These are phyloP conservation scores for Hippophae gyantsensis DNA, from an alignment of 306 rosid species.

Conservation along the genomic window DNA sequence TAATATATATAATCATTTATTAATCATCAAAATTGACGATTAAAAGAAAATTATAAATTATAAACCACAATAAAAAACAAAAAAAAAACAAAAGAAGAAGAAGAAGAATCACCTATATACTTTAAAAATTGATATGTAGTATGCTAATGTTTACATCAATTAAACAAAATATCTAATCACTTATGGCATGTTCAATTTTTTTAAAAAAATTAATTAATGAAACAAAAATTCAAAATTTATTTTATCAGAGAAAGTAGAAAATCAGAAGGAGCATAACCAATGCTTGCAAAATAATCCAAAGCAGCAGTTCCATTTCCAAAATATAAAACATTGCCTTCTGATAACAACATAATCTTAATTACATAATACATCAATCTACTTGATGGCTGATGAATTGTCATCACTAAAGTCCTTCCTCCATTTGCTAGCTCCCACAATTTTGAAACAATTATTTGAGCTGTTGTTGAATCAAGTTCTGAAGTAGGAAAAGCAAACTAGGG, in stretches of 20 bases:
- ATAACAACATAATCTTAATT: constrained; percentile 61
- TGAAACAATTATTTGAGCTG: constrained; percentile 57
- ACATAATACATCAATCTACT: constrained; percentile 43
- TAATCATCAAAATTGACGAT: no score
- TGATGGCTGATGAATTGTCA: constrained; percentile 85
- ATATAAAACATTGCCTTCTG: constrained; percentile 52
- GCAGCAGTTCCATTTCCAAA: constrained; percentile 61
- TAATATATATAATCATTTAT: no score
- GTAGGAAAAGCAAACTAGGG: constrained; percentile 73
- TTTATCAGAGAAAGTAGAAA: constrained; percentile 31
- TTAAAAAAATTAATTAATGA: no score
- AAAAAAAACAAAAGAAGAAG: no score
- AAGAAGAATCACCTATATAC: no score
- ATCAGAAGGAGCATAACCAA: constrained; percentile 56
- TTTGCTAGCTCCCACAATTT: constrained; percentile 48
- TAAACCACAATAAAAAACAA: no score
- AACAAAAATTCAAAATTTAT: no score
- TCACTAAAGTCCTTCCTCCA: constrained; percentile 55
- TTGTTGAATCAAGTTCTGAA: constrained; percentile 70
- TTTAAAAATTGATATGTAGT: no score
- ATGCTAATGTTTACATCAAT: no score
- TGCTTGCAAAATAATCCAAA: constrained; percentile 40
- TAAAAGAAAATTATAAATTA: no score
- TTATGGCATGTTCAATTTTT: no score
- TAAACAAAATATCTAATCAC: no score